A percentile compares a stretch with the other conserved stretches of the same genome.
Evolutionary conservation across 768 basidiomycete species (phyloP).

Genomic region (Amanita molliuscula): DNA sequence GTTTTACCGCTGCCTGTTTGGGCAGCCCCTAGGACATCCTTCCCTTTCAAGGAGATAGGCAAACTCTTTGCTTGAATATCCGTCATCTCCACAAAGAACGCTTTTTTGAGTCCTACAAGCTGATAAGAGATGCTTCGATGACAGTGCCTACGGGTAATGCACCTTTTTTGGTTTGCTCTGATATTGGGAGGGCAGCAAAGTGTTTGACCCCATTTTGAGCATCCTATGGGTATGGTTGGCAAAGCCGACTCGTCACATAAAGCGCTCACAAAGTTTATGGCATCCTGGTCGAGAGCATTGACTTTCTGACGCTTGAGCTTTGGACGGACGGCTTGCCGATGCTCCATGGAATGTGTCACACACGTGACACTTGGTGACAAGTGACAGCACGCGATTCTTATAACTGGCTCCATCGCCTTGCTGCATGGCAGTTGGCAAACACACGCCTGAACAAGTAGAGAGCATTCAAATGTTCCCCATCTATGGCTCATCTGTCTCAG

Average conservation of each 20-base stretch:
- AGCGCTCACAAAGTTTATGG: conserved; percentile 36
- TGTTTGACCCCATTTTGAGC: conserved; percentile 23
- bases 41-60: conserved; percentile 84
- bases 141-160: neutral
- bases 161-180: conserved; percentile 68
- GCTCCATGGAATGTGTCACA: neutral
- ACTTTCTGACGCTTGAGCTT: conserved; percentile 37
- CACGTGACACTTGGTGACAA: neutral
- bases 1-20: conserved; percentile 96
- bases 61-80: conserved; percentile 89
- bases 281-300: conserved; percentile 38
- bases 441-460: conserved; percentile 3
- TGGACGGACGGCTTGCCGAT: neutral
- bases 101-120: conserved; percentile 67
- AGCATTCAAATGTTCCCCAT: neutral
- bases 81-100: conserved; percentile 81
- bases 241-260: neutral
- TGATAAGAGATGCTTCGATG: neutral
- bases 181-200: conserved; percentile 74
- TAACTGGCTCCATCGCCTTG: neutral
- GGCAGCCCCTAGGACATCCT: conserved; percentile 94
- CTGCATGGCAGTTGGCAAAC: neutral
- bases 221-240: neutral
- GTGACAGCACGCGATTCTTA: neutral
- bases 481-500: conserved; percentile 2